Base-by-base conservation (phyloP, 2,329 filamentous ascomycete species). In the Leptographium galeiforme region DNA sequence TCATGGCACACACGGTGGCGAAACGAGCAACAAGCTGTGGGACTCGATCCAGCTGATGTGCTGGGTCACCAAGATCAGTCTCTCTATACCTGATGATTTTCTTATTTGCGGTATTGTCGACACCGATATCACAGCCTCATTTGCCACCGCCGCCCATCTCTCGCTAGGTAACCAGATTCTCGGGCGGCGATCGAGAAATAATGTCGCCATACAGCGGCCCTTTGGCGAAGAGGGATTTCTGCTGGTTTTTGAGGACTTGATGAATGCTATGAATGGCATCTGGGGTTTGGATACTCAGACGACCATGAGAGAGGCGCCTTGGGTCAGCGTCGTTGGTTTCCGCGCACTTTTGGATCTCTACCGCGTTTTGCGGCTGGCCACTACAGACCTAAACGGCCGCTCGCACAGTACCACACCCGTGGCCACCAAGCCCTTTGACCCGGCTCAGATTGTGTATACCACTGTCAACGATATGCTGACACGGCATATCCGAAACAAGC, bases 31-130 rank as follows among this genome's bases (percentile, higher is more conserved):
- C 8, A 5, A 40, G 12, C 43, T 54, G 10, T 54, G 52, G 52
- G 33, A 43, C n/a, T 33, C 52, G 2, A 30, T 30, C 13, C 41
- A 47, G 19, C 30, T 54, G 16, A 33, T 54, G 2, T 54, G 52
- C 52, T 50, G 48, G 48, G 48, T 51, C 7, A 36, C 44, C 48
- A 50, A 51, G 41, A 47, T 51, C 48, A 54, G 52, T 43, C 48
- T 54, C n/a, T 54, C 48, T 39, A 32, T 54, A 7, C 52, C 52
- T 12, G 52, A 54, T 13, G 52, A 54, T 34, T 54, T 54, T 32
- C 52, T 54, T 36, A 54, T 54, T 18, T 54, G 52, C 30, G 52
- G 52, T 25, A 54, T 54, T 25, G 52, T 54, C 33, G 52, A 54
- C 41, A 54, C 47, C 33, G 43, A 51, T 48, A 54, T 54, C 40